phyloP scores from a whole-genome alignment of 129 eudicot species.

The Deinandra increscens region DNA sequence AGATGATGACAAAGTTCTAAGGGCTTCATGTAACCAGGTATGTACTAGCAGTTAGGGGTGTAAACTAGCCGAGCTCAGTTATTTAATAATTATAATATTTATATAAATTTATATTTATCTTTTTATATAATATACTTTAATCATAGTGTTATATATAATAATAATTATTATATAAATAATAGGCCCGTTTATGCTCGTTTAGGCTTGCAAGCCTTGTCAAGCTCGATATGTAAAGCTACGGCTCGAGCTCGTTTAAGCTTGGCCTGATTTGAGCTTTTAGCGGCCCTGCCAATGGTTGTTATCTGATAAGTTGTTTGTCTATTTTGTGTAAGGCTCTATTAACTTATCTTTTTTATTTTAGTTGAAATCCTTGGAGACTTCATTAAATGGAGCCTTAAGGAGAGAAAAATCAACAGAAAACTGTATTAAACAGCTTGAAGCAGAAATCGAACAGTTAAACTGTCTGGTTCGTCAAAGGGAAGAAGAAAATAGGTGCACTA shows the following conservation, averaged over 20 bases:
- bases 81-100: no score
- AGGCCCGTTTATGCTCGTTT: no score
- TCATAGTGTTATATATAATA: no score
- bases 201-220: no score
- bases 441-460: slow-evolving; percentile 80
- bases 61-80: no score
- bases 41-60: background rate
- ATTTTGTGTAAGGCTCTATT: background rate
- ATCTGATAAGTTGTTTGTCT: background rate
- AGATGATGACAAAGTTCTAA: slow-evolving; percentile 42
- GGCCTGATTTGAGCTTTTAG: no score
- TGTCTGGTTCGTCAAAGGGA: slow-evolving; percentile 85
- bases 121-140: no score
- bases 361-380: slow-evolving; percentile 73
- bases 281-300: background rate
- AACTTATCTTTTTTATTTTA: slow-evolving; percentile 18
- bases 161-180: no score
- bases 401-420: slow-evolving; percentile 87
- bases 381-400: slow-evolving; percentile 79
- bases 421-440: slow-evolving; percentile 69
- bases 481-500: slow-evolving; percentile 79
- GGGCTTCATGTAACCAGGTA: slow-evolving; percentile 84
- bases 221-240: no score
- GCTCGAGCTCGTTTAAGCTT: no score
- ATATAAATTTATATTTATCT: no score